These are phyloP conservation scores for Penicillium egyptiacum DNA, from an alignment of 495 filamentous ascomycete genomes.

Conservation along the genomic window DNA sequence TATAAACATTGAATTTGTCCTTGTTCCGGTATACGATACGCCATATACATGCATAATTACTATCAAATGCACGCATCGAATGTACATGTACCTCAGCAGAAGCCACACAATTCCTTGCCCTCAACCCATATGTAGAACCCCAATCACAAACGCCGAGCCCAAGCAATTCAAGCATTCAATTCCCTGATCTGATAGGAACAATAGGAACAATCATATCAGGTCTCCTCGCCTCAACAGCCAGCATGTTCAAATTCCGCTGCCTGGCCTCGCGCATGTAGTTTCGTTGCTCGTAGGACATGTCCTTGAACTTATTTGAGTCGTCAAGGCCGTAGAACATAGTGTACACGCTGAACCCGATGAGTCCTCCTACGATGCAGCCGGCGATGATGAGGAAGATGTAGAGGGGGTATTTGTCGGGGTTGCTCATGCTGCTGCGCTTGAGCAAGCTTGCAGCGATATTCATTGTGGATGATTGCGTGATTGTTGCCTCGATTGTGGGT, in stretches of 20 bases:
- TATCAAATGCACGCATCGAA: neutral
- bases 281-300: conserved; percentile 23
- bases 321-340: conserved; percentile 28
- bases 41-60: neutral
- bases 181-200: too few species aligned
- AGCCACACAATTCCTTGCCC: neutral
- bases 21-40: neutral
- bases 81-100: neutral
- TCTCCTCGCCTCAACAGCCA: conserved; percentile 21
- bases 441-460: neutral
- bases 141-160: neutral
- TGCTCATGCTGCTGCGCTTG: conserved; percentile 16
- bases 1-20: neutral
- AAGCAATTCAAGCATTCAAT: conserved; percentile 14
- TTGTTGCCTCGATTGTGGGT: conserved; percentile 8
- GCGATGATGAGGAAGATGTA: conserved; percentile 32
- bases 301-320: conserved; percentile 4
- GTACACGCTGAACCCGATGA: conserved; percentile 27
- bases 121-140: neutral
- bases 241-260: conserved; percentile 24
- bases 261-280: conserved; percentile 32
- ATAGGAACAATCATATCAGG: conserved; percentile 30
- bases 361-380: conserved; percentile 22
- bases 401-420: conserved; percentile 22
- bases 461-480: neutral